Evolutionary conservation across 1,139 yeast genomes (phyloP).

Genomic region (Spencermartinsiella ligniputridi): DNA sequence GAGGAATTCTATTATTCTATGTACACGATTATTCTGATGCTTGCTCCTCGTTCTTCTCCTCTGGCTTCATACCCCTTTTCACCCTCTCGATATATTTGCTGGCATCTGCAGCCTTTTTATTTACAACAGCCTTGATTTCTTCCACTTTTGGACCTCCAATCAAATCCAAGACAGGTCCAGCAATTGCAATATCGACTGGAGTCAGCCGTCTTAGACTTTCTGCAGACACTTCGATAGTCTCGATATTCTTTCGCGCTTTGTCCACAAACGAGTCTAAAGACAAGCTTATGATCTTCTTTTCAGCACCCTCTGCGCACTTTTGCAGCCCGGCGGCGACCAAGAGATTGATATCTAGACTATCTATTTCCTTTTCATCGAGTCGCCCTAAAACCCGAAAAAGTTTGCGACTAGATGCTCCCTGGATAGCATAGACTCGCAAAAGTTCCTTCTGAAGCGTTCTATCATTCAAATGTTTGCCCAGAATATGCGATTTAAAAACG

Average conservation of each 20-base stretch:
- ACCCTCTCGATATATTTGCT: neutral
- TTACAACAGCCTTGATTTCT: neutral
- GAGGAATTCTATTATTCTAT: too few relatives aligned
- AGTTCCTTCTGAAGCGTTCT: constrained; percentile 12
- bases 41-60: too few relatives aligned
- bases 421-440: constrained; percentile 13
- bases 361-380: constrained; percentile 3
- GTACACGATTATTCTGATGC: too few relatives aligned
- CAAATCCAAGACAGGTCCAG: neutral
- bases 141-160: neutral
- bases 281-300: neutral
- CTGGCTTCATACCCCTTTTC: too few relatives aligned
- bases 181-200: neutral
- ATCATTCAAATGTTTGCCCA: neutral
- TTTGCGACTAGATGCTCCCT: constrained; percentile 4
- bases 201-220: neutral
- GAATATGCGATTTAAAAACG: neutral
- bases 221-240: neutral
- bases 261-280: neutral
- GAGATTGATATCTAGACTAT: constrained; percentile 7
- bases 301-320: neutral
- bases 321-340: constrained; percentile 5
- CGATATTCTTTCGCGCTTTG: neutral
- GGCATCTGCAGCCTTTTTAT: neutral
- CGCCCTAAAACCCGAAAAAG: constrained; percentile 5